Percentiles rank a stretch among this genome's conserved stretches.
Conservation (phyloP, 352 stramenopile species). For the Phytophthora vignae region DNA sequence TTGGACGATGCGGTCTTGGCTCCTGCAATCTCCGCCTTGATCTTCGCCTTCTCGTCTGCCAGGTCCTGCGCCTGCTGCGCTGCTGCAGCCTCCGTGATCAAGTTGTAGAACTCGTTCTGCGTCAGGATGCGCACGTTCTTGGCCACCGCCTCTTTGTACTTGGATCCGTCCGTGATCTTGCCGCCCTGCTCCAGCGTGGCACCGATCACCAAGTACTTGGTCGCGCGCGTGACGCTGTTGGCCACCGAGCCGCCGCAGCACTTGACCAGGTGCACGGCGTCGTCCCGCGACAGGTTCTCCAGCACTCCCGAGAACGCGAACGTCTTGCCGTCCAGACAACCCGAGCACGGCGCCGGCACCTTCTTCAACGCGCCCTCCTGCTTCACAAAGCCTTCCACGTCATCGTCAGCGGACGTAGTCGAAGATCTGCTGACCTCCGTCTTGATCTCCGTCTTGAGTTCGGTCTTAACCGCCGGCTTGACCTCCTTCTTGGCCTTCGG, state of each 20-base stretch:
- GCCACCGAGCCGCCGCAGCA: conserved; percentile 73
- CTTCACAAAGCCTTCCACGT: conserved; percentile 21
- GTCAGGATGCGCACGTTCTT: conserved; percentile 88
- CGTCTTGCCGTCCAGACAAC: conserved; percentile 78
- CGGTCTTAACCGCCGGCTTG: neutral
- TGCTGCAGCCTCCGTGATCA: conserved; percentile 77
- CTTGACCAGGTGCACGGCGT: conserved; percentile 83
- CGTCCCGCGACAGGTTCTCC: conserved; percentile 61
- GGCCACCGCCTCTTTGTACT: conserved; percentile 91
- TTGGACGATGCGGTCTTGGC: conserved; percentile 50
- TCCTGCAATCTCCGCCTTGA: conserved; percentile 55
- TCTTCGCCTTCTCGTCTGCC: conserved; percentile 63
- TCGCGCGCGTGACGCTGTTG: conserved; percentile 70
- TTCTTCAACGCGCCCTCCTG: conserved; percentile 49
- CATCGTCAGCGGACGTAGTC: conserved; percentile 5
- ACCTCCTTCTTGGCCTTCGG: conserved; percentile 13
- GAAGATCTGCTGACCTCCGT: neutral
- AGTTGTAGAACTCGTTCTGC: conserved; percentile 90
- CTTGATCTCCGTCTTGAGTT: conserved; percentile 18
- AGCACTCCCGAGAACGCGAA: conserved; percentile 85
- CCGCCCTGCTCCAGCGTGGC: conserved; percentile 72
- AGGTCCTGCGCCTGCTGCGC: conserved; percentile 68
- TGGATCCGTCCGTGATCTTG: conserved; percentile 63
- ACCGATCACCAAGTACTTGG: conserved; percentile 84
- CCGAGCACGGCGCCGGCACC: conserved; percentile 57